Conservation (phyloP, 2,329 filamentous ascomycete species). For the Alternaria metachromatica region DNA sequence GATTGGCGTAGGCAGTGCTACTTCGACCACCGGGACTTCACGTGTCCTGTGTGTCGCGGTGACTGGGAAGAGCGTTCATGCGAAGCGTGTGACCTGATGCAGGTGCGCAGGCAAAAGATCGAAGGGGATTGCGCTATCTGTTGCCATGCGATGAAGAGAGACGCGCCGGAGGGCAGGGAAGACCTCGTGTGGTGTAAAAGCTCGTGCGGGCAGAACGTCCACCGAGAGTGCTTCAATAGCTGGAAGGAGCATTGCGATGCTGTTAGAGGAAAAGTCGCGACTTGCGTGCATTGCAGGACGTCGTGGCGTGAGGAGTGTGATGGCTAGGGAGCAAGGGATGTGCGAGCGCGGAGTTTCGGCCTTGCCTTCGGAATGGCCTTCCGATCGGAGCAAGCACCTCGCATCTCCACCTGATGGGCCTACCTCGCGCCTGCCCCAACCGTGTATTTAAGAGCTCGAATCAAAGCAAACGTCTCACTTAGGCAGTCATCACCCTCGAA, state of each 20-base stretch:
- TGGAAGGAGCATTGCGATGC: conserved; percentile 12
- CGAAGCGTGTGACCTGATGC: background rate
- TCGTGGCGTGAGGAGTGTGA: background rate
- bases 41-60: conserved; percentile 21
- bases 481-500: background rate
- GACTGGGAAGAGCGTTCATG: conserved; percentile 14
- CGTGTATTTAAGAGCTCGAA: background rate
- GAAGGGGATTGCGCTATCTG: conserved; percentile 12
- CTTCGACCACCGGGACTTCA: background rate
- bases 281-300: background rate
- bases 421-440: background rate
- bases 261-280: background rate
- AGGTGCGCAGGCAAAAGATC: background rate
- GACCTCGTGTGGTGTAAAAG: conserved; percentile 21
- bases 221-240: conserved; percentile 14
- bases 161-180: background rate
- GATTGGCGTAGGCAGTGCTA: conserved; percentile 12
- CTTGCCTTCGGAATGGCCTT: background rate
- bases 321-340: background rate
- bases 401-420: background rate
- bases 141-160: background rate
- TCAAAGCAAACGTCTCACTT: background rate
- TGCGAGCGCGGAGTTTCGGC: background rate
- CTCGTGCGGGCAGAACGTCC: conserved; percentile 24
- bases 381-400: background rate